Percentiles rank a stretch among this genome's conserved stretches.
phyloP scores from a whole-genome alignment of 352 stramenopile genomes.

The Pythium aristosporum region DNA sequence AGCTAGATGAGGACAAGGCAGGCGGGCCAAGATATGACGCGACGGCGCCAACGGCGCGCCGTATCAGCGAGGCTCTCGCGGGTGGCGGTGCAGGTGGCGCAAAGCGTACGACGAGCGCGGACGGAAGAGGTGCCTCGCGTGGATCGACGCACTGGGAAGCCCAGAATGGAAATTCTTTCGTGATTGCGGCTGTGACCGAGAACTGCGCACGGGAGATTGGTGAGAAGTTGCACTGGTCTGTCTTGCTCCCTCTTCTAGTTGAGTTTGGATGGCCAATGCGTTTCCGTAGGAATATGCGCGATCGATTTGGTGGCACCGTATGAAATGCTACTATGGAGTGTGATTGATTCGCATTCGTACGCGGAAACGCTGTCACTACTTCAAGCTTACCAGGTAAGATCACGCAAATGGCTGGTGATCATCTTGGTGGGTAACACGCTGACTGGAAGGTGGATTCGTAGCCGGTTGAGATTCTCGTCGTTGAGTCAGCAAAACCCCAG shows the following conservation, averaged over 20 bases:
- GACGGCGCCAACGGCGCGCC: slow-evolving; percentile 26
- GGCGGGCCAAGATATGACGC: slow-evolving; percentile 36
- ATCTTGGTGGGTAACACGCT: neutral
- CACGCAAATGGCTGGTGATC: neutral
- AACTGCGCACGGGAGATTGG: slow-evolving; percentile 62
- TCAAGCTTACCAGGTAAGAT: slow-evolving; percentile 59
- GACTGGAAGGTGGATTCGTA: slow-evolving; percentile 18
- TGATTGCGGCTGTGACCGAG: slow-evolving; percentile 61
- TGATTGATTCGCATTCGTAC: slow-evolving; percentile 81
- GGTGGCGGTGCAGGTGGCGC: neutral
- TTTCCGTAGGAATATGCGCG: slow-evolving; percentile 54
- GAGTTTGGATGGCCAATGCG: neutral
- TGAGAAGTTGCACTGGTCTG: slow-evolving; percentile 16
- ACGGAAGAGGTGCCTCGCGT: slow-evolving; percentile 5
- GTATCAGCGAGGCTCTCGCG: slow-evolving; percentile 11
- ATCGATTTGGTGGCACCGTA: slow-evolving; percentile 70
- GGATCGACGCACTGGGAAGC: slow-evolving; percentile 19
- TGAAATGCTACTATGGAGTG: slow-evolving; percentile 72
- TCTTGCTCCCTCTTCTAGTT: neutral
- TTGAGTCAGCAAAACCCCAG: slow-evolving; percentile 51
- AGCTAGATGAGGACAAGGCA: slow-evolving; percentile 33
- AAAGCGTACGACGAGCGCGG: slow-evolving; percentile 1
- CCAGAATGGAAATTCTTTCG: slow-evolving; percentile 40
- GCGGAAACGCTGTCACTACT: slow-evolving; percentile 68
- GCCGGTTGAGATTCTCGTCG: slow-evolving; percentile 76